phyloP scores from a whole-genome alignment of 2,329 filamentous ascomycete genomes.

The Podosphaera leucotricha region DNA sequence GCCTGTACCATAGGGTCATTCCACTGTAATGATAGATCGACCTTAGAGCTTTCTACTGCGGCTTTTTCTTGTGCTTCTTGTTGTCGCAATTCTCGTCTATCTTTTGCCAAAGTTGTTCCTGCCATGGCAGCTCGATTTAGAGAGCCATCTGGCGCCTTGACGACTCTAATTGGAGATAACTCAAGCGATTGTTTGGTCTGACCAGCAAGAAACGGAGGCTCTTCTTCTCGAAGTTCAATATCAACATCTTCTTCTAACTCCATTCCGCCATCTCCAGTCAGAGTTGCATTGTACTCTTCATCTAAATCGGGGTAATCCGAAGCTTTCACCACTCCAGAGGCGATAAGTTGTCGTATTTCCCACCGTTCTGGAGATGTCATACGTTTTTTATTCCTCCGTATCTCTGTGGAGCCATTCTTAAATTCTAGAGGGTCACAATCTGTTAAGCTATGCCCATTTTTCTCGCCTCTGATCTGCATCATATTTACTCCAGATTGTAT shows the following conservation, averaged over 20 bases:
- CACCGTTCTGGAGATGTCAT: conserved; percentile 93
- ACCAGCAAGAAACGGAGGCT: conserved; percentile 83
- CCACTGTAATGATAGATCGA: conserved; percentile 79
- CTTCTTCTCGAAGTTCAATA: conserved; percentile 88
- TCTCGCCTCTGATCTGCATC: conserved; percentile 48
- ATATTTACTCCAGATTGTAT: conserved; percentile 81
- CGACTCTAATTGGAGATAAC: conserved; percentile 80
- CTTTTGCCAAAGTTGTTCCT: conserved; percentile 68
- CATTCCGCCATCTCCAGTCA: conserved; percentile 67
- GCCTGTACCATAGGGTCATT: conserved; percentile 85
- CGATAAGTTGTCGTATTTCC: conserved; percentile 93
- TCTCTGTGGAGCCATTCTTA: conserved; percentile 29
- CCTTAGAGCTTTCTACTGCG: conserved; percentile 50
- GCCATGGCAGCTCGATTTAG: conserved; percentile 93
- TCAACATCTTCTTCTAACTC: conserved; percentile 93
- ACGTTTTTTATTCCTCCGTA: conserved; percentile 52
- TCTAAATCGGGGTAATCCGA: conserved; percentile 88
- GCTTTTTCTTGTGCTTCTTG: conserved; percentile 62
- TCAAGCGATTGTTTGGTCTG: conserved; percentile 95
- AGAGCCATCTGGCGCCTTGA: conserved; percentile 95
- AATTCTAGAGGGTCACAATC: conserved; percentile 34
- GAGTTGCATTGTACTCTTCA: conserved; percentile 73
- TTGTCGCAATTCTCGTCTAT: conserved; percentile 69
- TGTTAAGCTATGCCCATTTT: conserved; percentile 30
- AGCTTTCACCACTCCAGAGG: conserved; percentile 78